Evolutionary conservation across 1,139 yeast genomes (phyloP), one percentile per base, ranked within the genome.

Genomic region (Sugiyamaella pinicola): DNA sequence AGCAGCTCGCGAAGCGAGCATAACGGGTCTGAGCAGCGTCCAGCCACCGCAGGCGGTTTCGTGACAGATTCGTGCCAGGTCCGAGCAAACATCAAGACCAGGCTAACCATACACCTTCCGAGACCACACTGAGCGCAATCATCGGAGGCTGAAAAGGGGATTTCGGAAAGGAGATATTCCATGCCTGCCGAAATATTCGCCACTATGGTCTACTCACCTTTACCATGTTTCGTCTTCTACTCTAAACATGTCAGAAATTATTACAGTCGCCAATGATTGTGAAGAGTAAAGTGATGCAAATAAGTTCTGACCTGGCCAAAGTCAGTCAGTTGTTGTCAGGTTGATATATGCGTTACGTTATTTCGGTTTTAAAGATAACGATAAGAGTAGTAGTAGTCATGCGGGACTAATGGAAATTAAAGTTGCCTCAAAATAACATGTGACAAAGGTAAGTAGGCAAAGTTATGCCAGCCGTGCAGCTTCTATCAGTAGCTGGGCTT

Each of bases 321-420:
- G 35, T 31, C 35, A n/a, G 35, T 31, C 6, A 13, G 17, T 31
- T 31, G 13, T 24, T 24, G 28, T 6, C 35, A 31, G 13, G 15
- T 4, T n/a, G 7, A n/a, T n/a, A n/a, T n/a, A n/a, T n/a, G n/a
- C n/a, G n/a, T n/a, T n/a, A n/a, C n/a, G n/a, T n/a, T n/a, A n/a
- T n/a, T n/a, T n/a, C n/a, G n/a, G n/a, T n/a, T 13, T 31, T 31
- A 31, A 31, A 31, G 35, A 31, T 31, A 31, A 31, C 35, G 35
- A 31, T 31, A 31, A 31, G 35, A 7, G n/a, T 7, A 13, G 35
- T 24, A 24, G 28, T 13, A 12, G 35, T 13, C 15, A 31, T 31
- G 35, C 31, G 31, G 31, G 31, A 26, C 31, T 26, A 26, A 26
- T n/a, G n/a, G n/a, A n/a, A n/a, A n/a, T n/a, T n/a, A n/a, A n/a